Conservation (phyloP, 257 asterid genomes). For the Solanum pimpinellifolium region DNA sequence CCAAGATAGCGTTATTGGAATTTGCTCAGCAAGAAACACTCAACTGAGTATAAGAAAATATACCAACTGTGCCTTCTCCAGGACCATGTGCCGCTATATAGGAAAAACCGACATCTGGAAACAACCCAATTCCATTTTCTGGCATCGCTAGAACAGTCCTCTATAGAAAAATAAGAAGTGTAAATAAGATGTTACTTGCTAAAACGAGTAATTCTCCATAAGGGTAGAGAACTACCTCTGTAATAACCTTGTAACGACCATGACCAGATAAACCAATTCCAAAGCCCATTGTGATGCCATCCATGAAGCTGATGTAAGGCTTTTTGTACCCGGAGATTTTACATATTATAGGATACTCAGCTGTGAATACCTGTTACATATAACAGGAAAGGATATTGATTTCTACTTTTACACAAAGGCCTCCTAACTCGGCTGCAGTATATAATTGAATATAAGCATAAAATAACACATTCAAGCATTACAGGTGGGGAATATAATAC, state of each 20-base stretch:
- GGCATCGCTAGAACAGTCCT: constrained; percentile 98
- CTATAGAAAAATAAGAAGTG: constrained; percentile 26
- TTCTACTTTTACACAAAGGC: background rate
- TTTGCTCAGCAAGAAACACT: background rate
- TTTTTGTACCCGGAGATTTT: constrained; percentile 79
- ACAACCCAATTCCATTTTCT: constrained; percentile 92
- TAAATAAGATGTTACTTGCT: background rate
- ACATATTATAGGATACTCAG: constrained; percentile 94
- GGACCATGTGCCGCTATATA: constrained; percentile 93
- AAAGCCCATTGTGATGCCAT: constrained; percentile 96
- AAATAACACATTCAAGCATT: background rate
- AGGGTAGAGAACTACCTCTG: constrained; percentile 49
- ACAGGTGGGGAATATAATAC: background rate
- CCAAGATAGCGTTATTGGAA: background rate
- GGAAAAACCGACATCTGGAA: constrained; percentile 98
- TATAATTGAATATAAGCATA: background rate
- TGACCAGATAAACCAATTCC: constrained; percentile 97
- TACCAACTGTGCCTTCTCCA: constrained; percentile 97
- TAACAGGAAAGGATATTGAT: background rate
- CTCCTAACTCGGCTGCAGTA: background rate
- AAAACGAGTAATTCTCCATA: background rate
- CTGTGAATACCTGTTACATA: constrained; percentile 65
- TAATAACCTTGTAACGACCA: constrained; percentile 80
- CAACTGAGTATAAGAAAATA: constrained; percentile 3
- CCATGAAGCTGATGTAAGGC: constrained; percentile 93